These are phyloP conservation scores for Kodamaea neixiangensis DNA, from an alignment of 805 yeast species.

Conservation along the genomic window DNA sequence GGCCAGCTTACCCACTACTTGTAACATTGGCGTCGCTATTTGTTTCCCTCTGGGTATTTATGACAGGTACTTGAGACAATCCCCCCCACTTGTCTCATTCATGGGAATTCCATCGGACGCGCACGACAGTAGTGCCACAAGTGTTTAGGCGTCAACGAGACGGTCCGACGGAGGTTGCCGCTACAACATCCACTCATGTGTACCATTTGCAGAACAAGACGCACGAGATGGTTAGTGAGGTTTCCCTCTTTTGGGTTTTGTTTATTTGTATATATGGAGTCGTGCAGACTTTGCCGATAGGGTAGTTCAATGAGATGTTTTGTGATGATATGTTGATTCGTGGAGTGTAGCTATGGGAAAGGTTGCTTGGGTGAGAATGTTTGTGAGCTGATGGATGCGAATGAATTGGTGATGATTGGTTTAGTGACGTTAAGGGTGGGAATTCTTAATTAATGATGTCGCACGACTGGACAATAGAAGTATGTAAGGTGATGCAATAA, in stretches of 20 bases:
- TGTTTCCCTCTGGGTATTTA: not conserved
- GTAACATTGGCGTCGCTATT: not conserved
- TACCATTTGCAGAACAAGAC: not conserved
- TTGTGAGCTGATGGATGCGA: not conserved
- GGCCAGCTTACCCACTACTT: not conserved
- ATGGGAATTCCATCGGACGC: not conserved
- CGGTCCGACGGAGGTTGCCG: not conserved
- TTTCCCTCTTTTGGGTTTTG: not conserved
- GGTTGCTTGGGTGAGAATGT: not conserved
- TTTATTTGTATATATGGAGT: not conserved
- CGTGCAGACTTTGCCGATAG: not conserved
- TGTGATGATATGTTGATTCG: not conserved
- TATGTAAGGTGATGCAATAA: too few species aligned
- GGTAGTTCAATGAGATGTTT: not conserved
- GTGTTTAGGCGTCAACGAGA: not conserved
- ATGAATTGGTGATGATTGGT: too few species aligned
- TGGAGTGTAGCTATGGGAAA: too few species aligned
- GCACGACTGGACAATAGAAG: too few species aligned
- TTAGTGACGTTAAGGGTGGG: too few species aligned
- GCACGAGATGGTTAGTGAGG: not conserved
- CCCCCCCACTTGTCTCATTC: not conserved
- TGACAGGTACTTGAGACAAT: not conserved
- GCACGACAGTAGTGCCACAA: too few species aligned
- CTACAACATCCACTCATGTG: not conserved
- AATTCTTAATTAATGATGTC: too few species aligned